phyloP scores from a whole-genome alignment of 1,139 yeast genomes.

The Ogataea hybrid region DNA sequence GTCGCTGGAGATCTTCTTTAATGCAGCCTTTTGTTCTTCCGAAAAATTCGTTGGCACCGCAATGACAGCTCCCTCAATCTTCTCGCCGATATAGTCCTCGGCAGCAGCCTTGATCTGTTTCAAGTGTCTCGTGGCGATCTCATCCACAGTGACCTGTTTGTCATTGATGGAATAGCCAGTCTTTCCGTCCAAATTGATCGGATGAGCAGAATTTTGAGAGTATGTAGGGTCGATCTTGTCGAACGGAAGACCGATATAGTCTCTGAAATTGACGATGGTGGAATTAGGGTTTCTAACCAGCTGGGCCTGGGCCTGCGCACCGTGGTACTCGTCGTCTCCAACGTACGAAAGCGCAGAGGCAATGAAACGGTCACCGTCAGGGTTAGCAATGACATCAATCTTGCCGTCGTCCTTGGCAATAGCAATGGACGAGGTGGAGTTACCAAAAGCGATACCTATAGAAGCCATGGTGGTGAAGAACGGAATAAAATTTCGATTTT shows the following conservation, averaged over 20 bases:
- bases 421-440: slow-evolving; percentile 93
- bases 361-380: slow-evolving; percentile 97
- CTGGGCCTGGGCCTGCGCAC: slow-evolving; percentile 93
- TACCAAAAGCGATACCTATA: slow-evolving; percentile 96
- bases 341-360: slow-evolving; percentile 92
- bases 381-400: slow-evolving; percentile 97
- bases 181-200: slow-evolving; percentile 66
- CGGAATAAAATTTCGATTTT: neutral
- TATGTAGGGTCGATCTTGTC: slow-evolving; percentile 65
- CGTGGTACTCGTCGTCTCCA: slow-evolving; percentile 95
- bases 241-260: slow-evolving; percentile 76
- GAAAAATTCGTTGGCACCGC: slow-evolving; percentile 91
- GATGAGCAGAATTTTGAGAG: slow-evolving; percentile 67
- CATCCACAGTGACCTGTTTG: slow-evolving; percentile 62
- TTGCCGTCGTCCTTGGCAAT: slow-evolving; percentile 89
- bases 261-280: slow-evolving; percentile 92
- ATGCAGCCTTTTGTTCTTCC: slow-evolving; percentile 65
- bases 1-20: slow-evolving; percentile 58
- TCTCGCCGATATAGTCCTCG: slow-evolving; percentile 83
- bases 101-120: slow-evolving; percentile 84
- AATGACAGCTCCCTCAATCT: slow-evolving; percentile 79
- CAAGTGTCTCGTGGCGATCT: slow-evolving; percentile 82
- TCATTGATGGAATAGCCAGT: slow-evolving; percentile 65
- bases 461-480: slow-evolving; percentile 42
- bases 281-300: slow-evolving; percentile 84